phyloP scores from a whole-genome alignment of 805 yeast species.

The Candida montana region DNA sequence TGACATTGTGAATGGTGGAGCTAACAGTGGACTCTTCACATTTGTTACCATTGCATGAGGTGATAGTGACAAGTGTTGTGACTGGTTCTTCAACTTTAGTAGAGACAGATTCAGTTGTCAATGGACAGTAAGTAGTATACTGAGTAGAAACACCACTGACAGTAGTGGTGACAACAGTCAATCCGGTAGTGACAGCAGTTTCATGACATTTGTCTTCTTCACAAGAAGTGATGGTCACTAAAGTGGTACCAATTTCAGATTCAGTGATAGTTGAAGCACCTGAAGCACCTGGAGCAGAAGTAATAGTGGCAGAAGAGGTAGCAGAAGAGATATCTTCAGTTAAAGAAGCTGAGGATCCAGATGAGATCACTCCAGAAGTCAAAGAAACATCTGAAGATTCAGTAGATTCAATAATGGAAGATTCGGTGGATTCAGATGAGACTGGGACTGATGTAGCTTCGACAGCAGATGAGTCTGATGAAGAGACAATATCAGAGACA shows the following conservation, averaged over 20 bases:
- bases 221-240: neutral
- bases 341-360: too few relatives aligned
- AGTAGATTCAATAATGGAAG: neutral
- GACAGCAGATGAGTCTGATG: too few relatives aligned
- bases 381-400: neutral
- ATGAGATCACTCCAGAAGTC: neutral
- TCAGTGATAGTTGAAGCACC: neutral
- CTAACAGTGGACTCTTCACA: neutral
- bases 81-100: neutral
- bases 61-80: neutral
- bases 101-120: neutral
- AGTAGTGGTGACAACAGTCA: constrained; percentile 4
- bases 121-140: constrained; percentile 4
- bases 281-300: neutral
- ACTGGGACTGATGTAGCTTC: too few relatives aligned
- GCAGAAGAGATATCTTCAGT: neutral
- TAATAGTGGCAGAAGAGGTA: neutral
- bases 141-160: neutral
- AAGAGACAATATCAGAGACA: too few relatives aligned
- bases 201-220: neutral
- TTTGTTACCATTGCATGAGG: neutral
- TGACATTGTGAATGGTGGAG: neutral
- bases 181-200: neutral
- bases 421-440: too few relatives aligned
- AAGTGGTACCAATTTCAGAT: neutral